phyloP scores from a whole-genome alignment of 116 monocot genomes.

The Phalaenopsis hybrid region DNA sequence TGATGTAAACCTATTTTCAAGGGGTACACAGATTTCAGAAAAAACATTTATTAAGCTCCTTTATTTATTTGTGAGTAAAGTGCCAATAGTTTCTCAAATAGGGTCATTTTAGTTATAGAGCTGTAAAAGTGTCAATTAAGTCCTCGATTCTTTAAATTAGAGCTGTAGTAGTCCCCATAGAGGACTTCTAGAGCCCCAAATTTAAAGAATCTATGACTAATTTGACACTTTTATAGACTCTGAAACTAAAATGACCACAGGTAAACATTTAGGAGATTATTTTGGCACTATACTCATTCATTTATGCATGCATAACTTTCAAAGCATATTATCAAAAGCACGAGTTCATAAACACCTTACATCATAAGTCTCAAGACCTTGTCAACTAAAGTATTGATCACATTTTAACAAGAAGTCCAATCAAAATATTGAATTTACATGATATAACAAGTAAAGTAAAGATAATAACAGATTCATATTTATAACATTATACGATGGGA shows the following conservation, averaged over 20 bases:
- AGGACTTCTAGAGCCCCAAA: too few relatives aligned
- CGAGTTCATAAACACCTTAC: background rate
- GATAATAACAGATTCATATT: background rate
- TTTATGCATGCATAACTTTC: background rate
- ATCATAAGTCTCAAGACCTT: background rate
- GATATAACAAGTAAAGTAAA: background rate
- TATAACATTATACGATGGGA: background rate
- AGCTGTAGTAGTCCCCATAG: too few relatives aligned
- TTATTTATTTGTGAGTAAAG: too few relatives aligned
- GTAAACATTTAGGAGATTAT: too few relatives aligned
- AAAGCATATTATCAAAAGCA: background rate
- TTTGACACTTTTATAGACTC: too few relatives aligned
- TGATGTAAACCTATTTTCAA: conserved; percentile 63
- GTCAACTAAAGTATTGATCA: background rate
- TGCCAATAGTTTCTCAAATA: too few relatives aligned
- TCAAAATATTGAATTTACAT: background rate
- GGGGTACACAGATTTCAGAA: background rate
- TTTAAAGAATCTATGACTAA: too few relatives aligned
- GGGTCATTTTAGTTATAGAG: too few relatives aligned
- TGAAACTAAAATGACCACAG: too few relatives aligned
- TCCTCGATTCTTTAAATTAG: too few relatives aligned
- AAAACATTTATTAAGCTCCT: background rate
- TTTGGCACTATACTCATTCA: background rate
- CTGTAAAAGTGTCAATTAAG: too few relatives aligned
- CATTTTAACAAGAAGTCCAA: background rate